Evolutionary conservation across 2,329 filamentous ascomycete species (phyloP).

Genomic region (Colletotrichum gigasporum): DNA sequence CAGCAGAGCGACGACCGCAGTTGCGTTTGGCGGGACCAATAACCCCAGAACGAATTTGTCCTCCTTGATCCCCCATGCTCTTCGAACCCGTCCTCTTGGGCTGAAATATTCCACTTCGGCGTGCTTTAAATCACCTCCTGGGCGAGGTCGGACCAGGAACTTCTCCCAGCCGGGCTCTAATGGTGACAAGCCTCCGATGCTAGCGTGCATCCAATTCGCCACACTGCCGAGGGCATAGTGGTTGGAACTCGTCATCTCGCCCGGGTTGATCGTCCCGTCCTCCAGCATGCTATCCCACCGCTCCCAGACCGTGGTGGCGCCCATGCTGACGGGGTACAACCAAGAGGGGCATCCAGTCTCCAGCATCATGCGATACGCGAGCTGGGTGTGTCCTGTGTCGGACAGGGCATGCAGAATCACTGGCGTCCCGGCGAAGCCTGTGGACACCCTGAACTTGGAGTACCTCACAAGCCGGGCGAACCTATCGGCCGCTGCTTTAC

Average conservation of each 20-base stretch:
- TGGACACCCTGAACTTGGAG: constrained; percentile 47
- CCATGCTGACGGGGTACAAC: constrained; percentile 56
- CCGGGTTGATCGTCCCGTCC: constrained; percentile 52
- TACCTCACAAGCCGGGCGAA: constrained; percentile 42
- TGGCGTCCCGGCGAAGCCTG: constrained; percentile 55
- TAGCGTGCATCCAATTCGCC: constrained; percentile 55
- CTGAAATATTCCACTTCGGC: constrained; percentile 41
- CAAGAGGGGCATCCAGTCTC: constrained; percentile 55
- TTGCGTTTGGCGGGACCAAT: background rate
- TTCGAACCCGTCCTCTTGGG: constrained; percentile 40
- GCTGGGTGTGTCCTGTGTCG: constrained; percentile 37
- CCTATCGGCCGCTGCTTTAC: constrained; percentile 36
- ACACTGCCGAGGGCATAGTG: constrained; percentile 60
- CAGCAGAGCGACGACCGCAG: background rate
- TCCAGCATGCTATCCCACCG: constrained; percentile 58
- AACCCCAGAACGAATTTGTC: background rate
- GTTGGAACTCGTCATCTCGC: constrained; percentile 59
- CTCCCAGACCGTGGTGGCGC: constrained; percentile 60
- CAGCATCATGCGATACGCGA: constrained; percentile 57
- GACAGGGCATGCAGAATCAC: constrained; percentile 44
- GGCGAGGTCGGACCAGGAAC: constrained; percentile 44
- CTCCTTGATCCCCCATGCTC: constrained; percentile 37
- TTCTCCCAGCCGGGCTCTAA: constrained; percentile 51
- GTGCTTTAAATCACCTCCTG: constrained; percentile 45
- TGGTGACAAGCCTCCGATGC: constrained; percentile 50